phyloP scores from a whole-genome alignment of 2,329 filamentous ascomycete species.

The Alternaria brassicae region DNA sequence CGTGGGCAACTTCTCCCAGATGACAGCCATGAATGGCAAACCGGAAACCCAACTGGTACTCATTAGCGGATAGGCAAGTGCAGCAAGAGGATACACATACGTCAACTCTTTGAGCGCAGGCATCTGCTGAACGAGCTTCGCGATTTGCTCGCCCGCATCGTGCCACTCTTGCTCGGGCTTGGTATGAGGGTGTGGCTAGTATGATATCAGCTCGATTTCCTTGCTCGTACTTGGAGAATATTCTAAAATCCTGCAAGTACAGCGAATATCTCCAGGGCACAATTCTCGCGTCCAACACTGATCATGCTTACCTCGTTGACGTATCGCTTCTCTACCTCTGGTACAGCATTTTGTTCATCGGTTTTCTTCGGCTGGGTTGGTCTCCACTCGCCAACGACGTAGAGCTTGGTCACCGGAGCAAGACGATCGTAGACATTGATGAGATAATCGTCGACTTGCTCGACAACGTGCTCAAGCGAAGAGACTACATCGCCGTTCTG shows the following conservation, averaged over 20 bases:
- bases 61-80: not conserved
- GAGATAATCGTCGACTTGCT: conserved; percentile 16
- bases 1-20: conserved; percentile 32
- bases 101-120: conserved; percentile 35
- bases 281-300: not conserved
- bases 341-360: not conserved
- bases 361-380: not conserved
- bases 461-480: conserved; percentile 20
- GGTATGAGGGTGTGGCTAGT: not conserved
- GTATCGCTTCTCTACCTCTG: not conserved
- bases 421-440: not conserved
- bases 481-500: conserved; percentile 7
- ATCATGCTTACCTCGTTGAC: not conserved
- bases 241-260: not conserved
- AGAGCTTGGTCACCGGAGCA: conserved; percentile 29
- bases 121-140: conserved; percentile 31
- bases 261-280: not conserved
- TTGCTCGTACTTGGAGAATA: not conserved
- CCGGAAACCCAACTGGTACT: conserved; percentile 37
- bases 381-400: conserved; percentile 38
- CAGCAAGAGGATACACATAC: conserved; percentile 22
- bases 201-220: not conserved
- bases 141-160: conserved; percentile 24
- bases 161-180: conserved; percentile 23
- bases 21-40: conserved; percentile 33